Evolutionary conservation across 371 early-diverging fungal species (phyloP).

Genomic region (Mucor irregularis): DNA sequence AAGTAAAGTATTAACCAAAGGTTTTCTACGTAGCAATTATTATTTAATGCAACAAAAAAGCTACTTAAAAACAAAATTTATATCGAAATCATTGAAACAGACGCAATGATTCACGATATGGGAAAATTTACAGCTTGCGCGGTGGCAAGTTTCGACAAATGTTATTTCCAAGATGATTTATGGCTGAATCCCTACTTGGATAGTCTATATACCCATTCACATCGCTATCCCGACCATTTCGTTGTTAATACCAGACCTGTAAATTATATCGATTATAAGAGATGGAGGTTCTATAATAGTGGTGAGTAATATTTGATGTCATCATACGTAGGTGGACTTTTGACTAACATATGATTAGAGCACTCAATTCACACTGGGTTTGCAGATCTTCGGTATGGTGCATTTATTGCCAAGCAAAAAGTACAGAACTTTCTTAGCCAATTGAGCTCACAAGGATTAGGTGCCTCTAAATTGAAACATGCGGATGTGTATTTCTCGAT

Average conservation of each 20-base stretch:
- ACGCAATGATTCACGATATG: neutral
- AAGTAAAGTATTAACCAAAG: neutral
- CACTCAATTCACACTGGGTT: slow-evolving; percentile 62
- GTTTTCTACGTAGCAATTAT: neutral
- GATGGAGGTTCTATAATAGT: slow-evolving; percentile 51
- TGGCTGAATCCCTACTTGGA: slow-evolving; percentile 65
- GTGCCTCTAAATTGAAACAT: slow-evolving; percentile 33
- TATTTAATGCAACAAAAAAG: neutral
- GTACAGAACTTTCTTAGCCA: slow-evolving; percentile 53
- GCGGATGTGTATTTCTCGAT: slow-evolving; percentile 59
- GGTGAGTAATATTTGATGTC: neutral
- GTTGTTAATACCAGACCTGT: slow-evolving; percentile 54
- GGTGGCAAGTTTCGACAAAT: slow-evolving; percentile 47
- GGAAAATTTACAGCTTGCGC: slow-evolving; percentile 43
- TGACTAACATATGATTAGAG: slow-evolving; percentile 29
- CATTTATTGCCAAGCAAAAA: slow-evolving; percentile 49
- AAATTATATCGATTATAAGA: slow-evolving; percentile 53
- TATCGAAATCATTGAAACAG: slow-evolving; percentile 13
- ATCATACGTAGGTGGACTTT: too few species aligned
- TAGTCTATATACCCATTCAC: slow-evolving; percentile 59
- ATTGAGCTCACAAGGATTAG: slow-evolving; percentile 30
- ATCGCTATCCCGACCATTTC: slow-evolving; percentile 48
- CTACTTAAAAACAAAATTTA: neutral
- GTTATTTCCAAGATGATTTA: slow-evolving; percentile 67
- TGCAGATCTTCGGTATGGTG: slow-evolving; percentile 63